Conservation (phyloP, 257 asterid genomes). For the Forsythia suspensa region DNA sequence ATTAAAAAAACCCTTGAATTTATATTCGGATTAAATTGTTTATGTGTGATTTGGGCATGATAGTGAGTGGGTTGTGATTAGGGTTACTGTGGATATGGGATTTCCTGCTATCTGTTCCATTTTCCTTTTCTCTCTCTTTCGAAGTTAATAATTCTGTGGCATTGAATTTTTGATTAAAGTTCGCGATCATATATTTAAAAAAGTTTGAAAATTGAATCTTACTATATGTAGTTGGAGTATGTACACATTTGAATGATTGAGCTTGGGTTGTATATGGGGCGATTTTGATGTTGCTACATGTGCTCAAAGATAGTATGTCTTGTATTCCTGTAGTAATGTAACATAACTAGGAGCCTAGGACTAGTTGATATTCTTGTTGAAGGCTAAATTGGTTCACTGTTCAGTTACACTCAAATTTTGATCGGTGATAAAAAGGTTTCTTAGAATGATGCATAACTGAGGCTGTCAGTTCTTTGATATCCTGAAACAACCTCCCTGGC, state of each 20-base stretch:
- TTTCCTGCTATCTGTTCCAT: not conserved
- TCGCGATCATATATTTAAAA: not conserved
- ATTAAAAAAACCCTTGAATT: not conserved
- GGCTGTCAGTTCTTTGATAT: not conserved
- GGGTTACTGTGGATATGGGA: not conserved
- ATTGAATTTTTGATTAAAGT: not conserved
- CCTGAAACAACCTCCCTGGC: not conserved
- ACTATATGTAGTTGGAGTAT: too few relatives aligned
- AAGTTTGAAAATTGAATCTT: not conserved
- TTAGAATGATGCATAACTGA: not conserved
- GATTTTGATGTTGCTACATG: not conserved
- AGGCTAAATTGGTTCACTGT: not conserved
- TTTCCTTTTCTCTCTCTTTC: not conserved
- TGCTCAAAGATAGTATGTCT: not conserved
- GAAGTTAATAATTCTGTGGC: not conserved
- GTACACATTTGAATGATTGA: too few relatives aligned
- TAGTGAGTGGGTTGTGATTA: not conserved
- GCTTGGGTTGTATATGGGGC: too few relatives aligned
- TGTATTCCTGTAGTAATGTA: not conserved
- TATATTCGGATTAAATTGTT: not conserved
- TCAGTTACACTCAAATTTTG: not conserved
- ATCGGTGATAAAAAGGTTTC: not conserved
- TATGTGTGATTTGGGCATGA: not conserved
- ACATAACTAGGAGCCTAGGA: not conserved
- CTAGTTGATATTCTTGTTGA: not conserved